These are phyloP conservation scores for Picochlorum costavermella DNA, from an alignment of 139 green algal genomes.

Conservation along the genomic window DNA sequence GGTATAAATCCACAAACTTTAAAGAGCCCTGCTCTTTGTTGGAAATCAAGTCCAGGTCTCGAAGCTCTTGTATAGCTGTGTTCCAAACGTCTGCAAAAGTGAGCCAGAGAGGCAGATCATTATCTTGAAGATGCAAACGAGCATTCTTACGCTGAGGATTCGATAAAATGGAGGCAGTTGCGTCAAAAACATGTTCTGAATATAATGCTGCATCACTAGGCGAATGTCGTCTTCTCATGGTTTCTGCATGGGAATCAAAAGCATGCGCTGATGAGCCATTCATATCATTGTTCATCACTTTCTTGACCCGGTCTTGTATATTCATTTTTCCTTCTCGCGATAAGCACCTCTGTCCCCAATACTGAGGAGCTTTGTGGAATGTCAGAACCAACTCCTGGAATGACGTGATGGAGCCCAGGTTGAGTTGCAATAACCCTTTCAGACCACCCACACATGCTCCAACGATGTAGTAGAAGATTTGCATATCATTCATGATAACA, in stretches of 20 bases:
- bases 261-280: background rate
- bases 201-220: background rate
- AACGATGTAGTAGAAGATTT: constrained; percentile 34
- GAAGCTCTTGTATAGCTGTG: constrained; percentile 34
- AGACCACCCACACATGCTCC: constrained; percentile 25
- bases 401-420: constrained; percentile 28
- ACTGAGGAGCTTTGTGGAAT: constrained; percentile 36
- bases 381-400: constrained; percentile 36
- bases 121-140: constrained; percentile 15
- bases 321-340: constrained; percentile 7
- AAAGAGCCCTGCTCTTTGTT: constrained; percentile 33
- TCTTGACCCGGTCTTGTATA: constrained; percentile 2
- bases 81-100: constrained; percentile 45
- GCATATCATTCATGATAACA: constrained; percentile 29
- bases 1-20: constrained; percentile 33
- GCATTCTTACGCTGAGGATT: background rate
- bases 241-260: constrained; percentile 2
- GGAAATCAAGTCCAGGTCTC: constrained; percentile 27
- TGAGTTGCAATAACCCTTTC: constrained; percentile 40
- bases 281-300: constrained; percentile 3
- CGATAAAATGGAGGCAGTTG: background rate
- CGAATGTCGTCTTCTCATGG: background rate
- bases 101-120: constrained; percentile 28
- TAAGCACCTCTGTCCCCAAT: constrained; percentile 28
- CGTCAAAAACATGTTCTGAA: constrained; percentile 10